Percentiles rank a stretch among this genome's conserved stretches.
phyloP scores from a whole-genome alignment of 108 stramenopile genomes.

The Chaetoceros muelleri region DNA sequence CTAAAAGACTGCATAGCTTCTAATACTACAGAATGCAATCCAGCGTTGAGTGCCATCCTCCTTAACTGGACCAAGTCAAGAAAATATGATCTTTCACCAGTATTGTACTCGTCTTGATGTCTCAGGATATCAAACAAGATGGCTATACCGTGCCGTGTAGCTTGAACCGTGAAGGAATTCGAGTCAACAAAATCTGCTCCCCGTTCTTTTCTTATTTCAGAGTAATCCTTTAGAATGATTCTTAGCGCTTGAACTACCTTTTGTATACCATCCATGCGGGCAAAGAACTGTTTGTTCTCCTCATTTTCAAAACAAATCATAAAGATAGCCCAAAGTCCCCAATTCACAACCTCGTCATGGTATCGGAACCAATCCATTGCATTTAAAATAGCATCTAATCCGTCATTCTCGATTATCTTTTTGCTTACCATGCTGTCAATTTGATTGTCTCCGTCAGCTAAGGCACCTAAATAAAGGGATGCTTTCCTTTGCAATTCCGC shows the following conservation, averaged over 20 bases:
- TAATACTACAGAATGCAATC: slow-evolving; percentile 26
- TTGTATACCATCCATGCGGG: slow-evolving; percentile 25
- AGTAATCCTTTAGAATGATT: slow-evolving; percentile 17
- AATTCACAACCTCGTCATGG: slow-evolving; percentile 42
- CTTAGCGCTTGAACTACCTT: slow-evolving; percentile 25
- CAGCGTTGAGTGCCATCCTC: slow-evolving; percentile 27
- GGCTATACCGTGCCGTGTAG: slow-evolving; percentile 39
- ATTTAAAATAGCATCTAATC: slow-evolving; percentile 28
- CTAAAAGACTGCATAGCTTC: slow-evolving; percentile 28
- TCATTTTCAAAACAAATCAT: slow-evolving; percentile 31
- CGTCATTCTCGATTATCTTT: slow-evolving; percentile 31
- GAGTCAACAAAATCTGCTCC: not conserved
- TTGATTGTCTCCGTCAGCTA: slow-evolving; percentile 18
- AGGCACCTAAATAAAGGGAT: slow-evolving; percentile 37
- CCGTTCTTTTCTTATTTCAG: slow-evolving; percentile 16
- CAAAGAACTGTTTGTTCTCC: slow-evolving; percentile 22
- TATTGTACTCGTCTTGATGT: slow-evolving; percentile 10
- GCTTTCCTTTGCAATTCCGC: slow-evolving; percentile 50
- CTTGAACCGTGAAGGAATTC: not conserved
- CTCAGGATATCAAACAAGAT: slow-evolving; percentile 45
- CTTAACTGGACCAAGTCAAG: slow-evolving; percentile 24
- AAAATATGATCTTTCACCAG: not conserved
- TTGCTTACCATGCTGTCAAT: slow-evolving; percentile 11
- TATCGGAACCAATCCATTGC: slow-evolving; percentile 41
- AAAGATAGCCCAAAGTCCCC: slow-evolving; percentile 50